A percentile compares a stretch with the other conserved stretches of the same genome.
Evolutionary conservation across 257 asterid species (phyloP).

Genomic region (Fraxinus pennsylvanica): DNA sequence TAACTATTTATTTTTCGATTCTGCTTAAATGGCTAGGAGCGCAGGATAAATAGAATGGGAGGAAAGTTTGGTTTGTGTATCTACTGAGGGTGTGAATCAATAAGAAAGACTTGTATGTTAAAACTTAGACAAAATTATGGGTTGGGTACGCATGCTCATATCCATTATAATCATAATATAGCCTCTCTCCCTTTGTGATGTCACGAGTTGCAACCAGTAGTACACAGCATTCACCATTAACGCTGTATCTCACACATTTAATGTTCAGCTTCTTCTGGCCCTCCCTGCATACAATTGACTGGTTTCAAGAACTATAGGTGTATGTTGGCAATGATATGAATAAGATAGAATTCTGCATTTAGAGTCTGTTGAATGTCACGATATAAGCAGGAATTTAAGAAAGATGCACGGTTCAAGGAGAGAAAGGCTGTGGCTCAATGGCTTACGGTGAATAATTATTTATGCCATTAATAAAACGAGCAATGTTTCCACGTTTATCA

Average conservation of each 20-base stretch:
- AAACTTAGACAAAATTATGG: slow-evolving; percentile 58
- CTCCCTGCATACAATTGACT: slow-evolving; percentile 56
- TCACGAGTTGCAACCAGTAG: slow-evolving; percentile 76
- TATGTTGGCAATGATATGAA: slow-evolving; percentile 14
- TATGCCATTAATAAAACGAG: slow-evolving; percentile 84
- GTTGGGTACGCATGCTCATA: slow-evolving; percentile 89
- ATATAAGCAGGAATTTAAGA: slow-evolving; percentile 15
- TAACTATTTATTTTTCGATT: slow-evolving; percentile 20
- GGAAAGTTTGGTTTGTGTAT: slow-evolving; percentile 20
- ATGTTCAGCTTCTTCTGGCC: slow-evolving; percentile 79
- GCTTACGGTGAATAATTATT: slow-evolving; percentile 79
- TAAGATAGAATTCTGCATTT: slow-evolving; percentile 2
- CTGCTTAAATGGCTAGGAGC: slow-evolving; percentile 22
- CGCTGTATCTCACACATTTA: slow-evolving; percentile 72
- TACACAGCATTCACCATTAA: slow-evolving; percentile 64
- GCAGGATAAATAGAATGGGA: slow-evolving; percentile 20
- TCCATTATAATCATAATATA: slow-evolving; percentile 84
- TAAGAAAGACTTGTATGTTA: slow-evolving; percentile 18
- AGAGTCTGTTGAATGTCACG: not conserved
- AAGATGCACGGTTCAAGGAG: slow-evolving; percentile 21
- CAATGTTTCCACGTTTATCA: slow-evolving; percentile 78
- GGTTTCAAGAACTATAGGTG: slow-evolving; percentile 25
- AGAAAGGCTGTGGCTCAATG: slow-evolving; percentile 20
- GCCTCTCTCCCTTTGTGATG: slow-evolving; percentile 78
- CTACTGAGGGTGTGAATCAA: slow-evolving; percentile 27